Base-by-base conservation (phyloP, 176 grass and related monocot species). In the Saccharum spontaneum region DNA sequence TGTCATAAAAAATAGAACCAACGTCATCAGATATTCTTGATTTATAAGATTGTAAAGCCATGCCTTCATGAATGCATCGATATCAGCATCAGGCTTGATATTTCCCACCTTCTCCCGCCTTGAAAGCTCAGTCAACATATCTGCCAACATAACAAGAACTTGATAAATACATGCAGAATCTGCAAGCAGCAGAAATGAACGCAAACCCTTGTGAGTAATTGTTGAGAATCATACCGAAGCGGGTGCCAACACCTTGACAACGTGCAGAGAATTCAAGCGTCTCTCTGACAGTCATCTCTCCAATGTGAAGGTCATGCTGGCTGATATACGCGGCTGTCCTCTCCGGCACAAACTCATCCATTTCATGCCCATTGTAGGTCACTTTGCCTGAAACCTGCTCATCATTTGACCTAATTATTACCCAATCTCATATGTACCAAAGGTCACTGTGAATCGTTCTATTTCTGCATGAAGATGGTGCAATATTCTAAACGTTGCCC, bases 11-110 rank as follows among this genome's bases (percentile, higher is more conserved):
- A 3, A 59, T 7, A 14, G 17, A 79, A 36, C 4, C 12, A 39
- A 76, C 67, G 18, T 79, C 49, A 87, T 11, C 22, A 37, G 68
- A 69, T 43, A 5, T 79, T 31, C 2, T 79, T 38, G 28, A 73
- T 87, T 40, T 61, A 49, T 67, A 18, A 30, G 24, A 36, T 10
- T 23, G 22, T 36, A 83, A 45, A 80, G 22, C 10, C 73, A 68
- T 81, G 74, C 97, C 97, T 99, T 99, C 97, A 99, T 99, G 75
- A 92, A 99, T 31, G 94, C 88, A 89, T 99, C 97, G 2, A 99
- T 72, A 57, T 99, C 91, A 10, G 93, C 91, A 52, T 99, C 97
- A 48, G 97, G 97, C 76, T 91, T 96, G 81, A 99, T 96, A 75
- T 99, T 94, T 46, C 91, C 97, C 24, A 52, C 81, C 84, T 99